phyloP scores from a whole-genome alignment of 306 rosid species.

The Sicyos baderoa region DNA sequence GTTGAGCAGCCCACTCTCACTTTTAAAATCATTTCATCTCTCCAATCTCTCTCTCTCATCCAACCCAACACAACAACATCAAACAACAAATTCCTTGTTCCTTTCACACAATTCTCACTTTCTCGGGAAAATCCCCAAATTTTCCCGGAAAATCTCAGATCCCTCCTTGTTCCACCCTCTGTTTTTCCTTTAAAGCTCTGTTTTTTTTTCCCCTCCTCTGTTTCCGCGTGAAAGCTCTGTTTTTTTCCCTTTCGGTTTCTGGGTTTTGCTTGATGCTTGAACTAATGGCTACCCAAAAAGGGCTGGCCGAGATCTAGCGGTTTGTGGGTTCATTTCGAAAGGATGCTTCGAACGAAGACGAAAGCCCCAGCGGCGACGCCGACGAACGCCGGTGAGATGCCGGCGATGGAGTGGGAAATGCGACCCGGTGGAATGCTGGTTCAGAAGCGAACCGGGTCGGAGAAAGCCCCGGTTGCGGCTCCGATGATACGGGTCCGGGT shows the following conservation, averaged over 20 bases:
- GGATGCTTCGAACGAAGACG: constrained; percentile 56
- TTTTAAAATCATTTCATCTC: background rate
- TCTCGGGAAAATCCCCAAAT: background rate
- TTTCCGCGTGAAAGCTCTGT: background rate
- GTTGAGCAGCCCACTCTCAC: constrained; percentile 16
- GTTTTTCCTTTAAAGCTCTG: background rate
- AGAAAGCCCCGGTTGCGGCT: constrained; percentile 24
- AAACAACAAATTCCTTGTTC: background rate
- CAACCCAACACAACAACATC: background rate
- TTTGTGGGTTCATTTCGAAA: background rate
- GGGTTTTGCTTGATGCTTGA: no score
- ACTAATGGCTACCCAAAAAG: background rate
- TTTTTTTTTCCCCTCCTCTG: background rate
- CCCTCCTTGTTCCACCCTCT: background rate
- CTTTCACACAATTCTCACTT: background rate
- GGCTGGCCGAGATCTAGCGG: constrained; percentile 34
- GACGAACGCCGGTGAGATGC: constrained; percentile 19
- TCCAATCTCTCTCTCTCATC: background rate
- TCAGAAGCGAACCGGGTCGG: constrained; percentile 47
- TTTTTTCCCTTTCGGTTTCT: no score
- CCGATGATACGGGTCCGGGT: constrained; percentile 52
- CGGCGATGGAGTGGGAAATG: constrained; percentile 41
- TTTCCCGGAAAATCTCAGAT: constrained; percentile 3
- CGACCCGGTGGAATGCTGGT: constrained; percentile 92
- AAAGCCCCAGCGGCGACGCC: constrained; percentile 29